Conservation (phyloP, 208 protist species). For the Tritrichomonas musculus region DNA sequence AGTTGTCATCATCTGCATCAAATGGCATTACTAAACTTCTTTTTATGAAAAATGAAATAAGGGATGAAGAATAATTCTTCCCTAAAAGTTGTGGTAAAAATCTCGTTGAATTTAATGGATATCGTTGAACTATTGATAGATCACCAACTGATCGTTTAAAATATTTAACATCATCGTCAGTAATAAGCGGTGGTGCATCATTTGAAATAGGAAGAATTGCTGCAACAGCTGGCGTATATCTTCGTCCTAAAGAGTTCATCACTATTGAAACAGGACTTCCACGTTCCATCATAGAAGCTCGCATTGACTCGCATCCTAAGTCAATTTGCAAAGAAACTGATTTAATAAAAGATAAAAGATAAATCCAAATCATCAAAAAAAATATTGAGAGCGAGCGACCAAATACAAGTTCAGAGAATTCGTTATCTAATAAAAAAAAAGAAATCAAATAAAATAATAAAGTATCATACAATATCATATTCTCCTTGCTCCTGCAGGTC, state of each 20-base stretch:
- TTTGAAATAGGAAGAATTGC: background rate
- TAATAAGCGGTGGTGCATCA: background rate
- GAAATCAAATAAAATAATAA: too few relatives aligned
- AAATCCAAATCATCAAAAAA: background rate
- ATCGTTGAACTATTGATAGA: background rate
- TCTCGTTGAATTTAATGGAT: background rate
- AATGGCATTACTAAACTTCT: background rate
- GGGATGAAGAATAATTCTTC: background rate
- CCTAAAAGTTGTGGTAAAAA: constrained; percentile 17
- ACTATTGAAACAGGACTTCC: background rate
- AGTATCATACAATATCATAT: too few relatives aligned
- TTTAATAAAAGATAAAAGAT: background rate
- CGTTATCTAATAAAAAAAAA: too few relatives aligned
- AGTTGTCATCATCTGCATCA: constrained; percentile 27
- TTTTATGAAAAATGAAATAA: background rate
- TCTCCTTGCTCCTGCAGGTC: too few relatives aligned
- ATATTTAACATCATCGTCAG: background rate
- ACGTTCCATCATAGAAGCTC: background rate
- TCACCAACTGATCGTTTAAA: background rate
- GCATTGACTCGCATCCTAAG: background rate
- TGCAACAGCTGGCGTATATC: constrained; percentile 8
- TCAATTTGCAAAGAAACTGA: background rate
- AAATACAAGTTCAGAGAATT: too few relatives aligned
- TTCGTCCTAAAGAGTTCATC: background rate
- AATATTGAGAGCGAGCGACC: too few relatives aligned